A percentile compares a stretch with the other conserved stretches of the same genome.
Evolutionary conservation across 108 stramenopile genomes (phyloP).

Genomic region (Skeletonema marinoi): DNA sequence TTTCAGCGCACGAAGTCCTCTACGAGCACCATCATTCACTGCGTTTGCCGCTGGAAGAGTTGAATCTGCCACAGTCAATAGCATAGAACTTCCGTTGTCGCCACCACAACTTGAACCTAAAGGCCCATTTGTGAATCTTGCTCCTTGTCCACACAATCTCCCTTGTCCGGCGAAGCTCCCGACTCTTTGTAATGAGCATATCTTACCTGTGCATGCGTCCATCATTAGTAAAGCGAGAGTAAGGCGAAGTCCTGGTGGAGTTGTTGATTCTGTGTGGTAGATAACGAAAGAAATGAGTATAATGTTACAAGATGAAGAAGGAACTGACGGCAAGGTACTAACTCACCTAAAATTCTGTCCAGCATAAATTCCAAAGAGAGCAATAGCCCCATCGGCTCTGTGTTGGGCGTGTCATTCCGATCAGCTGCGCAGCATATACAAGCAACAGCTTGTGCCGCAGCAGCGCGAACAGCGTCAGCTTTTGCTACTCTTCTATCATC

Average conservation of each 20-base stretch:
- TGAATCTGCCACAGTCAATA: conserved; percentile 58
- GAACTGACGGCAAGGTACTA: background rate
- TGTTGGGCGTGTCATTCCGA: conserved; percentile 50
- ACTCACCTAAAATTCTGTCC: conserved; percentile 66
- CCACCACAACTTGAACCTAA: conserved; percentile 80
- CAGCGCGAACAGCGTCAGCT: conserved; percentile 77
- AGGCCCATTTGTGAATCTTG: conserved; percentile 76
- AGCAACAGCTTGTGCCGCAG: conserved; percentile 81
- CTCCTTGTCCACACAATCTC: conserved; percentile 58
- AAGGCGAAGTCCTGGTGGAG: conserved; percentile 75
- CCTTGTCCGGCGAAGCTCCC: conserved; percentile 68
- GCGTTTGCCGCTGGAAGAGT: conserved; percentile 79
- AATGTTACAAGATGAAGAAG: background rate
- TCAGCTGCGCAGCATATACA: conserved; percentile 86
- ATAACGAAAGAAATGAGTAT: background rate
- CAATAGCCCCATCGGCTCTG: conserved; percentile 67
- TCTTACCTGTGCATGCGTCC: conserved; percentile 86
- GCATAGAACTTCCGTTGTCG: conserved; percentile 75
- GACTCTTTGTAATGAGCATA: conserved; percentile 86
- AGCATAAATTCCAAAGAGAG: conserved; percentile 75
- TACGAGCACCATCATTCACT: conserved; percentile 87
- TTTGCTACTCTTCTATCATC: conserved; percentile 45
- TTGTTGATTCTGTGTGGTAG: conserved; percentile 34
- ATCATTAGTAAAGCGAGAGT: conserved; percentile 82
- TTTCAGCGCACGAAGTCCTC: conserved; percentile 68